A percentile compares a stretch with the other conserved stretches of the same genome.
Conservation (phyloP, 805 yeast genomes). For the Kodamaea jinghongensis region DNA sequence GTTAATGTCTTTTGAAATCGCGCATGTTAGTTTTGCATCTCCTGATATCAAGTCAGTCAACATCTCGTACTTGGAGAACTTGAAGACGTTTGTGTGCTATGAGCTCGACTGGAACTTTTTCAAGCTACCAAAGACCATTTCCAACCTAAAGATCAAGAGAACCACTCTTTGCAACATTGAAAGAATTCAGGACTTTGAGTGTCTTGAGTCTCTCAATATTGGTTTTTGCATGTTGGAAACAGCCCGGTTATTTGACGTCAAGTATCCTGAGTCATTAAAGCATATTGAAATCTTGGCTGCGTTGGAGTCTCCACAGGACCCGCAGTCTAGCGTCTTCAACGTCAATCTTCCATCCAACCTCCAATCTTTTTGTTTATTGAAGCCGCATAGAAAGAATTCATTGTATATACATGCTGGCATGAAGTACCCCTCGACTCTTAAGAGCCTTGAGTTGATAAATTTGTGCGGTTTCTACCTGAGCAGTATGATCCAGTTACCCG, state of each 20-base stretch:
- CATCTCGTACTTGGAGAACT: conserved; percentile 2
- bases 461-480: conserved; percentile 1
- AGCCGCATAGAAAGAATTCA: neutral
- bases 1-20: conserved; percentile 3
- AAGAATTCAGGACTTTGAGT: neutral
- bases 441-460: neutral
- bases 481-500: conserved; percentile 1
- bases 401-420: conserved; percentile 1
- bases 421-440: conserved; percentile 1
- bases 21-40: conserved; percentile 2
- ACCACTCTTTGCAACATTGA: conserved; percentile 1
- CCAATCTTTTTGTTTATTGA: conserved; percentile 4
- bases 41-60: neutral
- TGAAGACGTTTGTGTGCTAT: conserved; percentile 4
- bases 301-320: neutral
- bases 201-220: conserved; percentile 1
- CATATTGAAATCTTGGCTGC: conserved; percentile 5
- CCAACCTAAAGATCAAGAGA: conserved; percentile 1
- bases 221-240: conserved; percentile 4
- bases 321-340: neutral
- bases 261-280: conserved; percentile 1
- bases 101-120: conserved; percentile 7
- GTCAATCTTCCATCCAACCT: conserved; percentile 2
- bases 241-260: conserved; percentile 1
- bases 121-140: conserved; percentile 1